Conservation (phyloP, 768 basidiomycete species). For the Paxillus involutus region DNA sequence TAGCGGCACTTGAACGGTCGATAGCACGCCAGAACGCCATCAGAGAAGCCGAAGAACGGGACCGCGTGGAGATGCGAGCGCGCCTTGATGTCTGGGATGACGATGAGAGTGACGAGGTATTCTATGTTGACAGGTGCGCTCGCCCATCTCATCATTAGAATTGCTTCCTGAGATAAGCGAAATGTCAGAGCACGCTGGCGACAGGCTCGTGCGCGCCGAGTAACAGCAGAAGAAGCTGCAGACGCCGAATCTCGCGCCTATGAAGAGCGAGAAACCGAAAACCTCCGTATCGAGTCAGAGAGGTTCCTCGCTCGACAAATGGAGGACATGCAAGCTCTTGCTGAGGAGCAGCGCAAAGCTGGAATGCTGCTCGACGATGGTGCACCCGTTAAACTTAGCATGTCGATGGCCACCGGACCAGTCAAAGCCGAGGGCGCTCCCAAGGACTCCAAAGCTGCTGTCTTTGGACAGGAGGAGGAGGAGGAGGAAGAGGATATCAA, state of each 20-base stretch:
- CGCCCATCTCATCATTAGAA: background rate
- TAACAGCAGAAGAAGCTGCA: constrained; percentile 77
- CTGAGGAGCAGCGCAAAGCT: constrained; percentile 87
- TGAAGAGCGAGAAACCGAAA: constrained; percentile 86
- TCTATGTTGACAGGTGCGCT: constrained; percentile 86
- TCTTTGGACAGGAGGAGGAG: constrained; percentile 82
- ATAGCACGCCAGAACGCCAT: constrained; percentile 71
- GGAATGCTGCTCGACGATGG: constrained; percentile 91
- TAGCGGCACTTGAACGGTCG: constrained; percentile 72
- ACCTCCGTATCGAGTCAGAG: constrained; percentile 87
- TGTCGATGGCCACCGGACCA: constrained; percentile 57
- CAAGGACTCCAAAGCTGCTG: constrained; percentile 52
- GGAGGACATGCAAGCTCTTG: constrained; percentile 93
- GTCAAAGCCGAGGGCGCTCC: constrained; percentile 45
- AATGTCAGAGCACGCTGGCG: constrained; percentile 79
- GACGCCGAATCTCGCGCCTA: constrained; percentile 80
- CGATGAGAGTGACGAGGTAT: constrained; percentile 89
- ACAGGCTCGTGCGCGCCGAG: constrained; percentile 62
- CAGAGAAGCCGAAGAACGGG: constrained; percentile 77
- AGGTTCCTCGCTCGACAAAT: constrained; percentile 91
- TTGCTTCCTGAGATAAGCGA: background rate
- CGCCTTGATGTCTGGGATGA: constrained; percentile 89
- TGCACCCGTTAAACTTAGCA: constrained; percentile 84
- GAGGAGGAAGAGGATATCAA: constrained; percentile 81
- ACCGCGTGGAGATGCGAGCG: constrained; percentile 75